A percentile compares a stretch with the other conserved stretches of the same genome.
phyloP scores from a whole-genome alignment of 2,329 filamentous ascomycete species.

The Fusarium papillatum region DNA sequence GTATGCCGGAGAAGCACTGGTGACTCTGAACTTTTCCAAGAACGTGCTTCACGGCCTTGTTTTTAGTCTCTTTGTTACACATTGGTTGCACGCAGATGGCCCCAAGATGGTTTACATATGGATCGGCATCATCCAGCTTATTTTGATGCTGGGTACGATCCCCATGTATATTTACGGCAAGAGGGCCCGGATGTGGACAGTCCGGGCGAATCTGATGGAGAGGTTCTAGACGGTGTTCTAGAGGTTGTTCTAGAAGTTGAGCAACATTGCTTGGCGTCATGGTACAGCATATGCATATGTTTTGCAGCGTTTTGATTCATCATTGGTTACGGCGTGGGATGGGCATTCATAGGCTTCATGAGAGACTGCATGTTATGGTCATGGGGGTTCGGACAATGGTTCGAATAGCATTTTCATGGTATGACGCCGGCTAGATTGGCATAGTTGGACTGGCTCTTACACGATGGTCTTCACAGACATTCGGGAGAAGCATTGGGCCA shows the following conservation, averaged over 20 bases:
- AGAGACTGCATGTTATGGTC: slow-evolving; percentile 5
- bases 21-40: slow-evolving; percentile 95
- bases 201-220: slow-evolving; percentile 88
- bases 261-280: slow-evolving; percentile 25
- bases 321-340: slow-evolving; percentile 1
- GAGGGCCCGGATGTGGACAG: slow-evolving; percentile 93
- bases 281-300: slow-evolving; percentile 4
- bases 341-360: slow-evolving; percentile 8
- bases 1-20: slow-evolving; percentile 93
- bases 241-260: background rate
- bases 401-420: slow-evolving; percentile 1
- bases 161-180: slow-evolving; percentile 98
- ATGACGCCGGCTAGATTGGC: slow-evolving; percentile 1
- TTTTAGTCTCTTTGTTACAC: slow-evolving; percentile 89
- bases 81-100: slow-evolving; percentile 84
- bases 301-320: background rate
- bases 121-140: slow-evolving; percentile 88
- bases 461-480: background rate
- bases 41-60: slow-evolving; percentile 93
- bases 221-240: slow-evolving; percentile 60
- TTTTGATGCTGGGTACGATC: slow-evolving; percentile 79
- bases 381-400: slow-evolving; percentile 11
- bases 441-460: background rate
- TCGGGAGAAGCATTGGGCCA: background rate
- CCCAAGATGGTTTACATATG: slow-evolving; percentile 84